These are phyloP conservation scores for Yamadazyma olivae DNA, from an alignment of 805 yeast species.

Conservation along the genomic window DNA sequence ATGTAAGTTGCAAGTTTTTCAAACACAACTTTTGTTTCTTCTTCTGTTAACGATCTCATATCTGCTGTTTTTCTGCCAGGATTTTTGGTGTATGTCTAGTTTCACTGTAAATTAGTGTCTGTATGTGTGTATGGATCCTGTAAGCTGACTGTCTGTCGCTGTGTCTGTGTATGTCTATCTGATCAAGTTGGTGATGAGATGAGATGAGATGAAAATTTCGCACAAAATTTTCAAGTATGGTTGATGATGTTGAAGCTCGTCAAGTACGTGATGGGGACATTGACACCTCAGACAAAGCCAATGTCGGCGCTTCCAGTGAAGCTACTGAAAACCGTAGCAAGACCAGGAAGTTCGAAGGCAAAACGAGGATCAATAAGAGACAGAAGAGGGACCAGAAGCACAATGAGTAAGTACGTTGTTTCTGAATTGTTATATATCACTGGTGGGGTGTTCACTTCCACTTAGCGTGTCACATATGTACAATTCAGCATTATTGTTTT, in stretches of 20 bases:
- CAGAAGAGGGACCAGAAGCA: slow-evolving; percentile 4
- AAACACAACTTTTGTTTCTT: slow-evolving; percentile 92
- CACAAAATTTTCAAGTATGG: slow-evolving; percentile 3
- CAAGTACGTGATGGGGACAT: background rate
- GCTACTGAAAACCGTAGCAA: slow-evolving; percentile 1
- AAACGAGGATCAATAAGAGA: slow-evolving; percentile 12
- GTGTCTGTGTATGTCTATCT: too few relatives aligned
- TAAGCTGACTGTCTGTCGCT: too few relatives aligned
- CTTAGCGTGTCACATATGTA: too few relatives aligned
- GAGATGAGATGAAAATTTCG: slow-evolving; percentile 4
- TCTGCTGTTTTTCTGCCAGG: too few relatives aligned
- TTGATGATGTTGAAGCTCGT: slow-evolving; percentile 4
- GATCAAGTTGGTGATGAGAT: too few relatives aligned
- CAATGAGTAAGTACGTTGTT: slow-evolving; percentile 64
- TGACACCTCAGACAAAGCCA: too few relatives aligned
- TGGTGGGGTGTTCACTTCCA: too few relatives aligned
- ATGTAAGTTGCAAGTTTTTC: slow-evolving; percentile 95
- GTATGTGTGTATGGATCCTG: too few relatives aligned
- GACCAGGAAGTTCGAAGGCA: slow-evolving; percentile 1
- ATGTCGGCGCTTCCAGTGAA: too few relatives aligned
- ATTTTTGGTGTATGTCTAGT: too few relatives aligned
- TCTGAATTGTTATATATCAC: too few relatives aligned
- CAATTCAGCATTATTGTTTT: background rate
- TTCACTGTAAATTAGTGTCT: too few relatives aligned
- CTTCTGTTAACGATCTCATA: slow-evolving; percentile 96